Evolutionary conservation across 441 rosid species (phyloP).

Genomic region (Erysimum cheiri): DNA sequence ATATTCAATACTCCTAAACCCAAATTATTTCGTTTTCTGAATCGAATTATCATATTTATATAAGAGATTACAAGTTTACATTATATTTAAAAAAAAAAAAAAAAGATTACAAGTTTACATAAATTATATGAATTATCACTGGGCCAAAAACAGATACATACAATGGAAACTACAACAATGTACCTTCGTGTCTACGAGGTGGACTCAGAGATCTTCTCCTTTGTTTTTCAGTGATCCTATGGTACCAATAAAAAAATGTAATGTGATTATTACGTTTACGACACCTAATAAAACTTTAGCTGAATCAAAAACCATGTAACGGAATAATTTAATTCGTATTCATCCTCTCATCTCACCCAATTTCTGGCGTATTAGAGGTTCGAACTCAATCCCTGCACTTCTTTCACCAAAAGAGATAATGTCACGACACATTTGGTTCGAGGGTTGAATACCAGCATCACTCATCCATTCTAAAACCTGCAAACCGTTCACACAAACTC

Average conservation of each 20-base stretch:
- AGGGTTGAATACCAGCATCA: conserved; percentile 69
- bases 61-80: not conserved
- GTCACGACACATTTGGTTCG: conserved; percentile 65
- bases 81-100: too few species aligned
- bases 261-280: not conserved
- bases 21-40: not conserved
- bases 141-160: not conserved
- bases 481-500: conserved; percentile 21
- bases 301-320: not conserved
- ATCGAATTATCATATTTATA: not conserved
- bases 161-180: conserved; percentile 16
- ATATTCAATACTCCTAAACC: not conserved
- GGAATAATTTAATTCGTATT: not conserved
- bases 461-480: conserved; percentile 90
- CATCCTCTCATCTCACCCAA: conserved; percentile 58
- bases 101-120: conserved; percentile 3
- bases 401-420: conserved; percentile 66
- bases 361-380: conserved; percentile 58
- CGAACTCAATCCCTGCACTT: conserved; percentile 66
- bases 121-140: not conserved
- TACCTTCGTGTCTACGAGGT: conserved; percentile 8
- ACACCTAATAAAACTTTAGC: conserved; percentile 5
- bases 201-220: conserved; percentile 20
- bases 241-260: not conserved
- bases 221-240: conserved; percentile 34